Percentiles rank a stretch among this genome's conserved stretches.
These are phyloP conservation scores for Chalaropsis thielavioides DNA, from an alignment of 2,329 filamentous ascomycete species.

Conservation along the genomic window DNA sequence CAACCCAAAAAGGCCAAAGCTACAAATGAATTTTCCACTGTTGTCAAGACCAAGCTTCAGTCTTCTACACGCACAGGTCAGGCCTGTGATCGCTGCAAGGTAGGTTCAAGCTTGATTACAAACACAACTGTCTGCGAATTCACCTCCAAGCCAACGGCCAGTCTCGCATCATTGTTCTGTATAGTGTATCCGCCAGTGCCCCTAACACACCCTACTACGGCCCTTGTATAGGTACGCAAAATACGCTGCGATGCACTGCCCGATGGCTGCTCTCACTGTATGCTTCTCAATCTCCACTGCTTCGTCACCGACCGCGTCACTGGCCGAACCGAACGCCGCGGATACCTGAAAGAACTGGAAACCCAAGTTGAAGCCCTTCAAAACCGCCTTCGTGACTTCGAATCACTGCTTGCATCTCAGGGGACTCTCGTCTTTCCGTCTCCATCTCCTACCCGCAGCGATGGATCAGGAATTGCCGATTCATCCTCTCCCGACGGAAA, in stretches of 20 bases:
- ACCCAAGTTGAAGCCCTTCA: conserved; percentile 54
- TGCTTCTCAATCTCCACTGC: conserved; percentile 61
- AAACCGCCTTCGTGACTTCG: conserved; percentile 51
- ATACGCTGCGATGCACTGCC: conserved; percentile 73
- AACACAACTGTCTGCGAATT: background rate
- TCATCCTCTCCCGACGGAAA: background rate
- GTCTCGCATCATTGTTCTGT: background rate
- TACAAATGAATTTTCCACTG: conserved; percentile 38
- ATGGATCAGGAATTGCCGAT: background rate
- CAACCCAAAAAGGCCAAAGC: conserved; percentile 7
- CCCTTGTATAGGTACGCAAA: conserved; percentile 52
- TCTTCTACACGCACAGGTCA: conserved; percentile 57
- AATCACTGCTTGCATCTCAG: conserved; percentile 46
- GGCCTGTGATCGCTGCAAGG: conserved; percentile 77
- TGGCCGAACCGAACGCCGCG: conserved; percentile 62
- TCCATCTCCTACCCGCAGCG: background rate
- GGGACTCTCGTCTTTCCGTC: conserved; percentile 40
- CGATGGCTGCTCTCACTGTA: conserved; percentile 70
- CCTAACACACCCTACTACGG: conserved; percentile 19
- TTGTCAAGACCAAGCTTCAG: conserved; percentile 41
- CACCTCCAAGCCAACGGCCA: background rate
- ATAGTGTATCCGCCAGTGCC: conserved; percentile 11
- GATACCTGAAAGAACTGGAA: conserved; percentile 65
- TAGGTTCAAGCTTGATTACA: conserved; percentile 32
- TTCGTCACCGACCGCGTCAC: conserved; percentile 79